Evolutionary conservation across 257 asterid genomes (phyloP).

Genomic region (Solanum sitiens): DNA sequence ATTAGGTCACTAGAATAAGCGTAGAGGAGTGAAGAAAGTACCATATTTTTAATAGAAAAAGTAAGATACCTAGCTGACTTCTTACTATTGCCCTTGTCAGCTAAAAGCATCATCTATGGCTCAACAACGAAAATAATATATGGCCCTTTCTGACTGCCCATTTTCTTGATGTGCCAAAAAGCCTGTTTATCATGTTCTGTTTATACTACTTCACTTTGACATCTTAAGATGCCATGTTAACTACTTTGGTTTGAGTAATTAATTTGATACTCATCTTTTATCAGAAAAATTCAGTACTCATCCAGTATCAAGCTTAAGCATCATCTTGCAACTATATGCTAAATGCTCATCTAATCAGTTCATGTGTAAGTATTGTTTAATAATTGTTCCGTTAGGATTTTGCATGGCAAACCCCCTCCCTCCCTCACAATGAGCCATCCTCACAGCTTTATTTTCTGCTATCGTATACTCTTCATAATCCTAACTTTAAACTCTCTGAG

Average conservation of each 20-base stretch:
- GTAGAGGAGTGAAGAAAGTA: not conserved
- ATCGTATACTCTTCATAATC: not conserved
- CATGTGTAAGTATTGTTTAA: not conserved
- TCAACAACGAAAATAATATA: not conserved
- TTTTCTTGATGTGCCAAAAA: not conserved
- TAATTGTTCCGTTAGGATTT: not conserved
- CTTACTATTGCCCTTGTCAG: not conserved
- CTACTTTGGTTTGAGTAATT: not conserved
- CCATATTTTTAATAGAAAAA: not conserved
- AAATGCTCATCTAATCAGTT: not conserved
- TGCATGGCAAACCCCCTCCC: not conserved
- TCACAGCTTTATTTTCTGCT: not conserved
- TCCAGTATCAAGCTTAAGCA: not conserved
- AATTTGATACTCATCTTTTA: not conserved
- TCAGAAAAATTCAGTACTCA: not conserved
- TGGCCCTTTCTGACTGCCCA: not conserved
- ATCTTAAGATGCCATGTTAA: not conserved
- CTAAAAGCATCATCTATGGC: not conserved
- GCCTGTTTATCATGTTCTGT: not conserved
- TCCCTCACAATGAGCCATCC: not conserved
- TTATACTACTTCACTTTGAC: not conserved
- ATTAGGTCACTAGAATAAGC: not conserved
- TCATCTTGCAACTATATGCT: not conserved
- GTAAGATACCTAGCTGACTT: not conserved
- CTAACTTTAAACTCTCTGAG: not conserved